Base-by-base conservation (phyloP, 1,139 yeast species). In the Zygotorulaspora mrakii region DNA sequence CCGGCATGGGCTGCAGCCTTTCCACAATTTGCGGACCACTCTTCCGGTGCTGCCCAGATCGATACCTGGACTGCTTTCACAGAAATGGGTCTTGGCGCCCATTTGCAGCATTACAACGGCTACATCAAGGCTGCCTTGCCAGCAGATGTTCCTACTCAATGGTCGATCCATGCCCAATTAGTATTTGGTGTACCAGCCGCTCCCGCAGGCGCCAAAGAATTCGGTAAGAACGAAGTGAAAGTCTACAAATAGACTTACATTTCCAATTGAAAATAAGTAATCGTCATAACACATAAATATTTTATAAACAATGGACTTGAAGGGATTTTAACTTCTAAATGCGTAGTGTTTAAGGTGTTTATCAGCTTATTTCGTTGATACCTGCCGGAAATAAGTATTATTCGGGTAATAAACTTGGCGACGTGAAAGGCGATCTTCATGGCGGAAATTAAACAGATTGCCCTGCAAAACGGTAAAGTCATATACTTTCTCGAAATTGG, bases 101-200 rank as follows among this genome's bases (percentile, higher is more conserved):
- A 68, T 50, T 61, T 71, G 47, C 76, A 71, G 56, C 76, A 71
- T 56, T 71, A 66, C 66, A 69, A 68, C 56, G 69, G 65, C 33
- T 57, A 60, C 35, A 67, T 71, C 37, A 62, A 63, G 48, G 66
- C 57, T 22, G 68, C 66, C 39, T 56, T 71, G 42, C 55, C 62
- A 45, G 59, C 54, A 42, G 58, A 62, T 36, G 57, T 67, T 18
- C 74, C 73, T 40, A 57, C 53, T 34, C 50, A 57, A 29, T 70
- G 74, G 73, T 52, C 54, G 31, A 68, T 71, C 31, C 68, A 63
- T 45, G 67, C 73, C 27, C 75, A 71, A 59, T 59, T 71, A 50
- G 71, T 66, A 30, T 71, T 71, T 46, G 76, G 76, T 54, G 49
- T 58, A 12, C 68, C 69, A 47, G 58, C 49, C 32, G 64, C 53